Evolutionary conservation across 768 basidiomycete species (phyloP), one percentile per base, ranked within the genome.

Genomic region (Mycena olivaceomarginata): DNA sequence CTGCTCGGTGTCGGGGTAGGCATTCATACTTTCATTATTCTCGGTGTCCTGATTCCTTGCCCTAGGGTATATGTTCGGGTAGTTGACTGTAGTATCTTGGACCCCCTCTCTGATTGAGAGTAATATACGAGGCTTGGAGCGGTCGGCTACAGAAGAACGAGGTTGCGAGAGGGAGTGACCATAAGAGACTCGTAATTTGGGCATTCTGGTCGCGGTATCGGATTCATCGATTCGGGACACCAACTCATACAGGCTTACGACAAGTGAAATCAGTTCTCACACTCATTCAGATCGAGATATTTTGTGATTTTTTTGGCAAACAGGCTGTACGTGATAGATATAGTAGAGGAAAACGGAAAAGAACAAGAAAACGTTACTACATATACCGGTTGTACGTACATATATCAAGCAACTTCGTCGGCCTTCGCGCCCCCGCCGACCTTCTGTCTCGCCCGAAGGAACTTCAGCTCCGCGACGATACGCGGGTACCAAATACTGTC

Each of bases 401-500:
- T 11, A 53, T n/a, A 53, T 53, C 51, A 53, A 8, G 16, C n/a
- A n/a, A 7, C 16, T 53, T 53, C 4, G 8, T n/a, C 51, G 16
- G 56, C 56, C 22, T 31, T 57, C 12, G 20, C 62, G n/a, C 18
- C 67, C 13, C 59, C 70, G 20, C 59, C 70, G 18, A 72, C 75
- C 70, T 76, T 76, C 75, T 64, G 56, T 48, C 67, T 48, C 1
- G 65, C 70, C 66, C 75, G 13, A 0, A 76, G 51, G 16, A 31
- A 13, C 1, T 67, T 48, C 11, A 76, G 37, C 43, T 76, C 75
- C 63, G 51, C 62, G 5, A 51, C 41, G 46, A 76, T 76, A 1
- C 37, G 64, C 1, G 75, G 75, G 45, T 65, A 11, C 75, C 70
- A n/a, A 76, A 76, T n/a, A 57, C 45, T 6, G 70, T 72, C 4